phyloP scores from a whole-genome alignment of 495 filamentous ascomycete genomes.

The Talaromyces liani region DNA sequence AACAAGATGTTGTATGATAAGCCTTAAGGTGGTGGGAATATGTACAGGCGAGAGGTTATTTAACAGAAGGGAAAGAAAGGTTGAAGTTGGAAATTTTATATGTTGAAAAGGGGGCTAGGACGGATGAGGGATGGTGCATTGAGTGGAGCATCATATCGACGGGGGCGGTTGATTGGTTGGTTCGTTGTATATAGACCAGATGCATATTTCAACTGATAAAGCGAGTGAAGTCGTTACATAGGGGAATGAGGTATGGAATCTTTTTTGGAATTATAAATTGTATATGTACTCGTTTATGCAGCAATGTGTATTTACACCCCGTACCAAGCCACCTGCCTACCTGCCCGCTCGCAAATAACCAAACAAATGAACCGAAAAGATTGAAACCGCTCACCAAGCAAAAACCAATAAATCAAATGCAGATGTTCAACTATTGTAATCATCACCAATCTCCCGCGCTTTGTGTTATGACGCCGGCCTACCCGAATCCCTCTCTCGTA shows the following conservation, averaged over 20 bases:
- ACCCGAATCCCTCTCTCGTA: not conserved
- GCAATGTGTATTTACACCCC: not conserved
- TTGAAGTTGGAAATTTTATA: not conserved
- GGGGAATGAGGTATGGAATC: no score
- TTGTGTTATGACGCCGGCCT: not conserved
- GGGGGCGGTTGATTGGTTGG: no score
- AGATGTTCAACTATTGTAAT: not conserved
- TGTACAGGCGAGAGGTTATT: not conserved
- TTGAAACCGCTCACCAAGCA: not conserved
- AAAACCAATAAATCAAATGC: not conserved
- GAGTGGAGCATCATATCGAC: no score
- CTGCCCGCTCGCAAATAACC: not conserved
- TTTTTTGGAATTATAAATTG: no score
- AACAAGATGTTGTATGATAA: not conserved
- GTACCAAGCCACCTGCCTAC: not conserved
- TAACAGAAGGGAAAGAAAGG: not conserved
- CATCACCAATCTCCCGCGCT: not conserved
- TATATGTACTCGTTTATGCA: not conserved
- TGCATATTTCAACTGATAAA: no score
- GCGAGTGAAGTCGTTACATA: no score
- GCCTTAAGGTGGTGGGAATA: slow-evolving; percentile 1
- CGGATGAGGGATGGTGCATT: not conserved
- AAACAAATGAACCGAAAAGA: not conserved
- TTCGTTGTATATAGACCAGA: no score
- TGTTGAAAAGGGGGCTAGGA: not conserved